Evolutionary conservation across 2,329 filamentous ascomycete species (phyloP).

Genomic region (Paracoccidioides lutzii): DNA sequence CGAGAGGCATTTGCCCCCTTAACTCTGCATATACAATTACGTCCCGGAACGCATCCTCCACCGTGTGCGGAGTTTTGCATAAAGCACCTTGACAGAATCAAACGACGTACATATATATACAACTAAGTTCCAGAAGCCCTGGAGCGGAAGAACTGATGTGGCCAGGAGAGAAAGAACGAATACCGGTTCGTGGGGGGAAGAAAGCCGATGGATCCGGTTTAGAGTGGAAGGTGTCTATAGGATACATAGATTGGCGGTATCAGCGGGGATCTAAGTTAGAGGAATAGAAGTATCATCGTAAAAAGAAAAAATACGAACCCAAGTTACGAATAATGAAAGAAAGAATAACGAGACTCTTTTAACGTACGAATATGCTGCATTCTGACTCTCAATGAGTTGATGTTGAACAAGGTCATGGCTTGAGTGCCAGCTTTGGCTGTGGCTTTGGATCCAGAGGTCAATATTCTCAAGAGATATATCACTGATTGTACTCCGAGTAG

Average conservation of each 20-base stretch:
- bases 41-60: neutral
- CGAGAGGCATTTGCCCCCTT: too few relatives aligned
- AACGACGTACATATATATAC: constrained; percentile 61
- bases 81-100: neutral
- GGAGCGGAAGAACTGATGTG: constrained; percentile 62
- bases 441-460: neutral
- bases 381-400: constrained; percentile 20
- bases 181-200: constrained; percentile 40
- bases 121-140: constrained; percentile 73
- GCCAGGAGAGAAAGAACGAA: constrained; percentile 56
- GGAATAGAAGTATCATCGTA: neutral
- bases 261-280: neutral
- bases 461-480: constrained; percentile 5
- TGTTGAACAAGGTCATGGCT: constrained; percentile 9
- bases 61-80: neutral
- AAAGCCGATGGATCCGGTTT: constrained; percentile 61
- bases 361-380: constrained; percentile 28
- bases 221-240: constrained; percentile 52
- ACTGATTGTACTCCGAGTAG: neutral
- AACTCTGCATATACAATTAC: neutral
- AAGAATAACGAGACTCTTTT: constrained; percentile 31
- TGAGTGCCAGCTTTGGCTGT: neutral
- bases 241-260: neutral
- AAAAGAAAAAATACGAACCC: constrained; percentile 18
- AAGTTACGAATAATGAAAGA: constrained; percentile 31